These are phyloP conservation scores for Botrytis galanthina DNA, from an alignment of 2,329 filamentous ascomycete genomes.

Conservation along the genomic window DNA sequence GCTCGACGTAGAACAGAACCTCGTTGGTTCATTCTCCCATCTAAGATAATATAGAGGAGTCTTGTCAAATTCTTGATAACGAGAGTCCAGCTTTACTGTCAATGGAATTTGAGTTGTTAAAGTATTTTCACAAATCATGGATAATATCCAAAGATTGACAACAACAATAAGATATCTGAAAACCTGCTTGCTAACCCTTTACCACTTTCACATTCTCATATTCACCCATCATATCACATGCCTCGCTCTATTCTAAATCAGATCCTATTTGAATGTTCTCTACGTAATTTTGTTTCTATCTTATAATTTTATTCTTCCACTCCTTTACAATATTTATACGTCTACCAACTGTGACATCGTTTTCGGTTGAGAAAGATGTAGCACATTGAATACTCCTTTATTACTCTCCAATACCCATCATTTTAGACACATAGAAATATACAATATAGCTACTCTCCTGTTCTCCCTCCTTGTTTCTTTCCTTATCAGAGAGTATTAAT, in stretches of 20 bases:
- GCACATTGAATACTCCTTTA: background rate
- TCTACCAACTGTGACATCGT: background rate
- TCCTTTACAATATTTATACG: background rate
- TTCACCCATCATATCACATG: fast-evolving
- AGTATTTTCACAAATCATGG: background rate
- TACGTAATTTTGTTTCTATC: background rate
- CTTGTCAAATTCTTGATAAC: too few relatives aligned
- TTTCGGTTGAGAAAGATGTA: background rate
- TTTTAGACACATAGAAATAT: background rate
- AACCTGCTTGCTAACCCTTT: background rate
- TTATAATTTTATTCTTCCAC: background rate
- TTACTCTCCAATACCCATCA: background rate
- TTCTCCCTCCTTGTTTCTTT: background rate
- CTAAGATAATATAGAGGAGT: background rate
- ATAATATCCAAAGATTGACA: background rate
- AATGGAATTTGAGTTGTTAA: background rate
- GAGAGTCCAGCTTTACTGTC: too few relatives aligned
- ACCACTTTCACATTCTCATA: background rate
- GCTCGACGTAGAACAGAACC: background rate
- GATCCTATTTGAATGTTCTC: background rate
- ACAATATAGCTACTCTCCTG: background rate
- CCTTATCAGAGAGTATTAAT: background rate
- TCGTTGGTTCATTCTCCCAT: background rate
- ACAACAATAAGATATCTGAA: background rate
- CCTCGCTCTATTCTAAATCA: background rate